phyloP scores from a whole-genome alignment of 805 yeast genomes.

The Spathaspora arborariae region DNA sequence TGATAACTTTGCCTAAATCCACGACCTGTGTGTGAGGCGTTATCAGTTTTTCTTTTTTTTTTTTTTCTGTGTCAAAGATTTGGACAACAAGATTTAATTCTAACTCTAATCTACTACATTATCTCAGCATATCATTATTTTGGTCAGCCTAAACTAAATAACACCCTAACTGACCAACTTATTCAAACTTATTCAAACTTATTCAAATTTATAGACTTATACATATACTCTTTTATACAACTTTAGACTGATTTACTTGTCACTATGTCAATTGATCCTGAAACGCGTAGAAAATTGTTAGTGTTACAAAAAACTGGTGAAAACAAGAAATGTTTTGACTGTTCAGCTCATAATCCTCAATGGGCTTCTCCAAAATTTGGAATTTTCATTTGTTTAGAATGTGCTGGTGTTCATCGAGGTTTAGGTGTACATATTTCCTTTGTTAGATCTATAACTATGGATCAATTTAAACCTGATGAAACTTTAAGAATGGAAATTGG shows the following conservation, averaged over 20 bases:
- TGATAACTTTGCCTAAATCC: background rate
- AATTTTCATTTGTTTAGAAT: constrained; percentile 92
- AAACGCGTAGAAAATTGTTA: constrained; percentile 72
- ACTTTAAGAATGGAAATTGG: constrained; percentile 88
- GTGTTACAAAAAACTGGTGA: constrained; percentile 77
- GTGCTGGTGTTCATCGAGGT: constrained; percentile 96
- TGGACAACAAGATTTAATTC: background rate
- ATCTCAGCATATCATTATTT: background rate
- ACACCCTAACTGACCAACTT: background rate
- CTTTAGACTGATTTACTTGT: background rate
- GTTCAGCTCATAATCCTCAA: constrained; percentile 94
- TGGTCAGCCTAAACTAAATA: background rate
- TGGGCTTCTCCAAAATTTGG: constrained; percentile 99
- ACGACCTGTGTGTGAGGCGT: background rate
- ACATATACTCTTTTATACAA: background rate
- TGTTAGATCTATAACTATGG: constrained; percentile 97
- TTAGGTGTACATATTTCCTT: constrained; percentile 96
- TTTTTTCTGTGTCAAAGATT: too few species aligned
- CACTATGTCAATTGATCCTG: constrained; percentile 85
- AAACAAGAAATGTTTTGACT: constrained; percentile 82
- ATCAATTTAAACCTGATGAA: constrained; percentile 94
- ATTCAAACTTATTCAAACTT: background rate
- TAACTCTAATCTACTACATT: background rate
- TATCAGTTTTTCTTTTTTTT: background rate
- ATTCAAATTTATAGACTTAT: background rate